Evolutionary conservation across 176 grass and related monocot species (phyloP).

Genomic region (Hordeum vulgare): MorexV3_pseudomolecules_assembly NC_058524.1:575522160-575522659

Average conservation of each 20-base stretch:
- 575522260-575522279: slow-evolving; percentile 8
- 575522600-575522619: no score
- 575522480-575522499: neutral
- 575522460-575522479: neutral
- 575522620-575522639: no score
- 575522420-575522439: neutral
- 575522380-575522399: neutral
- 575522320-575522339: neutral
- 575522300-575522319: neutral
- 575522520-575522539: neutral
- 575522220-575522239: neutral
- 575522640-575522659: no score
- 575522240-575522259: slow-evolving; percentile 14
- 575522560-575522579: neutral
- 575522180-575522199: neutral
- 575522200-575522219: neutral
- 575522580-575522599: no score
- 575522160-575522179: slow-evolving; percentile 12
- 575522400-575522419: neutral
- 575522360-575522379: neutral
- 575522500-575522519: neutral
- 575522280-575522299: neutral
- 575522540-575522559: neutral
- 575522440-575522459: neutral
- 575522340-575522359: no score